Evolutionary conservation across 495 filamentous ascomycete species (phyloP).

Genomic region (Neurospora sp.): DNA sequence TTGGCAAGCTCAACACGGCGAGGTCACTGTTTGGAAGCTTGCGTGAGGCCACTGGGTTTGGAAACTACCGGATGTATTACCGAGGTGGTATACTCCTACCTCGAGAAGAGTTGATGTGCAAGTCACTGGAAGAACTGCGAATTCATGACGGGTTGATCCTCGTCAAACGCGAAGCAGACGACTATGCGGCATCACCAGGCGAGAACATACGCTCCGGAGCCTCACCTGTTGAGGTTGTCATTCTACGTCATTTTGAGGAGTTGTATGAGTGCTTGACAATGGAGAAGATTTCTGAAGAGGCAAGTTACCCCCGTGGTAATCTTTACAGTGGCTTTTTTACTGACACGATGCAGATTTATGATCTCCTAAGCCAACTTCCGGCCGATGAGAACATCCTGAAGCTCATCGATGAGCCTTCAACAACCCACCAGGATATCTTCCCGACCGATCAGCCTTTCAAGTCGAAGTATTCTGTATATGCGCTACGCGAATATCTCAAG

Average conservation of each 20-base stretch:
- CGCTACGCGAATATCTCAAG: constrained; percentile 42
- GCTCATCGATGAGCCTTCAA: constrained; percentile 45
- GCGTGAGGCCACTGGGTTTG: constrained; percentile 56
- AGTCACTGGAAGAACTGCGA: constrained; percentile 45
- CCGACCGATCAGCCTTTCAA: constrained; percentile 62
- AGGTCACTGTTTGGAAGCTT: constrained; percentile 56
- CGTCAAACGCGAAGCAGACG: constrained; percentile 37
- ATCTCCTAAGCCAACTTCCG: constrained; percentile 64
- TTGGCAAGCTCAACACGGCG: constrained; percentile 61
- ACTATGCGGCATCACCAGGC: constrained; percentile 18
- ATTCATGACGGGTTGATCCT: constrained; percentile 55
- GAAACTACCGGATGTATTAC: constrained; percentile 50
- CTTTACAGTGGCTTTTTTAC: not conserved
- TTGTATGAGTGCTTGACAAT: constrained; percentile 74
- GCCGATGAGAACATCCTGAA: constrained; percentile 52
- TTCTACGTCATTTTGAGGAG: constrained; percentile 76
- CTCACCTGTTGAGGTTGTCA: constrained; percentile 58
- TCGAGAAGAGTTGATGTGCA: constrained; percentile 37
- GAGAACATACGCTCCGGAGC: constrained; percentile 27
- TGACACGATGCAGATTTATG: constrained; percentile 49
- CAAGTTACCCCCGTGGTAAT: constrained; percentile 20
- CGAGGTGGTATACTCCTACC: constrained; percentile 36
- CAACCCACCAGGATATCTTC: constrained; percentile 49
- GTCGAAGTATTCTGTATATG: constrained; percentile 61
- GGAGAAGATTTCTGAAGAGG: constrained; percentile 57